Percentiles rank a stretch among this genome's conserved stretches.
Evolutionary conservation across 257 asterid genomes (phyloP).

Genomic region (Capsicum pubescens): DNA sequence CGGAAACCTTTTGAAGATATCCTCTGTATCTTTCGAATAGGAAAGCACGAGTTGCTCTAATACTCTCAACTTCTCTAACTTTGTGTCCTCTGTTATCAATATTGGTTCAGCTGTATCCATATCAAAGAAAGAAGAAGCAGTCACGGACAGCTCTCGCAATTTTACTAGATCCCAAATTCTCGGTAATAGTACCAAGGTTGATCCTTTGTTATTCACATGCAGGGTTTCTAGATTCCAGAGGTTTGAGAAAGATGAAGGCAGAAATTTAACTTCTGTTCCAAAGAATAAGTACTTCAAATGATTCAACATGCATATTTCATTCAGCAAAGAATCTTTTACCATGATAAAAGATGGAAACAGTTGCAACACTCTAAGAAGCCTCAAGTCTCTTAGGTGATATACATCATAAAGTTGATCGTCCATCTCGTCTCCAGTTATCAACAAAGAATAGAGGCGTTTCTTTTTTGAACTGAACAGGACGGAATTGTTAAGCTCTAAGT

Average conservation of each 20-base stretch:
- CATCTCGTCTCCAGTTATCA: background rate
- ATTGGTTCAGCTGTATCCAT: background rate
- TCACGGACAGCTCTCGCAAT: background rate
- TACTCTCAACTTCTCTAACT: background rate
- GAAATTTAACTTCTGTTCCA: background rate
- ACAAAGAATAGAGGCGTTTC: conserved; percentile 3
- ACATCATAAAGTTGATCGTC: background rate
- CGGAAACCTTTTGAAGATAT: background rate
- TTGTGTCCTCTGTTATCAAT: background rate
- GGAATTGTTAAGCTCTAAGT: background rate
- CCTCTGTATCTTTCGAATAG: background rate
- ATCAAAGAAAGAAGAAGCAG: background rate
- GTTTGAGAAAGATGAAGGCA: background rate
- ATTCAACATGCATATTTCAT: background rate
- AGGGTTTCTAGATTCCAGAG: background rate
- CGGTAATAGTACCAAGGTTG: background rate
- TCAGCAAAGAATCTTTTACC: conserved; percentile 20
- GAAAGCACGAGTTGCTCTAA: background rate
- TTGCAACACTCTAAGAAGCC: conserved; percentile 33
- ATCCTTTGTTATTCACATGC: background rate
- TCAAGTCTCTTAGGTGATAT: conserved; percentile 26
- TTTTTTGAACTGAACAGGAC: background rate
- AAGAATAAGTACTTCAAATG: background rate
- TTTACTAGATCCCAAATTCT: background rate
- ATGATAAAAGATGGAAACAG: background rate